Conservation (phyloP, 2,329 filamentous ascomycete genomes). For the Fusarium sp. region DNA sequence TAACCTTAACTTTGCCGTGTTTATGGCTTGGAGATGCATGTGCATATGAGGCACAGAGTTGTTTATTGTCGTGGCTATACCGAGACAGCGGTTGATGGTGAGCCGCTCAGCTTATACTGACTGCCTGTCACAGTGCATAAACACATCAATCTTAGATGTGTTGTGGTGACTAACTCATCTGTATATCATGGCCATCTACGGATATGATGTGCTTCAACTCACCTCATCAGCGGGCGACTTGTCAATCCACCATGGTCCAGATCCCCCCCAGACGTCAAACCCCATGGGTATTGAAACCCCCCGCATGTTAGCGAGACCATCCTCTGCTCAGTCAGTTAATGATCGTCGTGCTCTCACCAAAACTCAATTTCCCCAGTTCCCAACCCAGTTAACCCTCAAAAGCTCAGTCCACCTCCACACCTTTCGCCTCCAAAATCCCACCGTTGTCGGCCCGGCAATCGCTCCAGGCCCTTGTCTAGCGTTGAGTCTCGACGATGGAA, state of each 20-base stretch:
- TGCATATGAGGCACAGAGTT: neutral
- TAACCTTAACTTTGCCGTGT: slow-evolving; percentile 30
- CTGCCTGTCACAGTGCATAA: neutral
- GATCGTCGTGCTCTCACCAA: no score
- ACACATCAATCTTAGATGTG: neutral
- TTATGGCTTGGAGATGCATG: neutral
- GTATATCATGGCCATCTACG: no score
- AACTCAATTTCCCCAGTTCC: neutral
- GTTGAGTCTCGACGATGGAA: slow-evolving; percentile 12
- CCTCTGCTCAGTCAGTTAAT: slow-evolving; percentile 1
- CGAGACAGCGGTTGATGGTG: neutral
- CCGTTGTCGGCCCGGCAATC: slow-evolving; percentile 28
- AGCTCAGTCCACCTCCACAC: neutral
- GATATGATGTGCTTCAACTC: neutral
- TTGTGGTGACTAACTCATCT: no score
- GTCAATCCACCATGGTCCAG: neutral
- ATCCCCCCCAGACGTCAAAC: slow-evolving; percentile 5
- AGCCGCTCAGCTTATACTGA: neutral
- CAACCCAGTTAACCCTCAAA: no score
- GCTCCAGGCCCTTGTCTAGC: slow-evolving; percentile 16
- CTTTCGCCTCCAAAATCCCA: slow-evolving; percentile 10
- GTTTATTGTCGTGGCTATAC: neutral
- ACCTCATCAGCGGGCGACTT: slow-evolving; percentile 13
- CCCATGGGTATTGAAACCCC: slow-evolving; percentile 6
- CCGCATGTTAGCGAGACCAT: slow-evolving; percentile 25